A percentile compares a stretch with the other conserved stretches of the same genome.
Conservation (phyloP, 106 monocot genomes). For the Allium fistulosum region DNA sequence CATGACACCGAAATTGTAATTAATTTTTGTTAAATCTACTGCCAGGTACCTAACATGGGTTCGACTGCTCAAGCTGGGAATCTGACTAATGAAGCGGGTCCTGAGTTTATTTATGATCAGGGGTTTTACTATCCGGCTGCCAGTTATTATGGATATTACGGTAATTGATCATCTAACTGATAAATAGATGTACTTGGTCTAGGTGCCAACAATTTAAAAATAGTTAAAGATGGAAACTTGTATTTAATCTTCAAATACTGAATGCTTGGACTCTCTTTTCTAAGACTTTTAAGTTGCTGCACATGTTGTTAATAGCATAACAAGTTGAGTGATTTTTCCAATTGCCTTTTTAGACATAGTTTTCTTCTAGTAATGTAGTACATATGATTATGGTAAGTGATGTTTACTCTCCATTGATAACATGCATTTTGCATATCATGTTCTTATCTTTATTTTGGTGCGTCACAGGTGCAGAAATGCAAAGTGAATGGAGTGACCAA, state of each 20-base stretch:
- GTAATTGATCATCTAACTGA: conserved; percentile 1
- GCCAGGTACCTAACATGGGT: conserved; percentile 35
- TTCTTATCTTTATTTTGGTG: not conserved
- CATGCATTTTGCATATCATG: too few species aligned
- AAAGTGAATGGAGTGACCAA: conserved; percentile 46
- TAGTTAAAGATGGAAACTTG: not conserved
- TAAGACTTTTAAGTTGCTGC: too few species aligned
- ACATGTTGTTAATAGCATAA: too few species aligned
- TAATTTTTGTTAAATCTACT: not conserved
- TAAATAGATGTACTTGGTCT: too few species aligned
- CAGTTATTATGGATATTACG: conserved; percentile 51
- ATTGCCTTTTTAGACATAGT: too few species aligned
- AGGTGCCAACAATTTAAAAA: not conserved
- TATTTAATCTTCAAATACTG: too few species aligned
- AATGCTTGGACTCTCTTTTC: too few species aligned
- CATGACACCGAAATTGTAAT: not conserved
- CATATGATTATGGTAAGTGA: too few species aligned
- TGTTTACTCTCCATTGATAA: too few species aligned
- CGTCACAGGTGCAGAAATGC: conserved; percentile 44
- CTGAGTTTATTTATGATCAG: conserved; percentile 48
- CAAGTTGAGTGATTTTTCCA: too few species aligned
- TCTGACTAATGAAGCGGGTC: conserved; percentile 28
- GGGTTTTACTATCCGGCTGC: conserved; percentile 58
- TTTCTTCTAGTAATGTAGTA: too few species aligned
- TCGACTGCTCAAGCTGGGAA: conserved; percentile 18